Evolutionary conservation across 495 filamentous ascomycete genomes (phyloP).

Genomic region (Neurospora sp.): DNA sequence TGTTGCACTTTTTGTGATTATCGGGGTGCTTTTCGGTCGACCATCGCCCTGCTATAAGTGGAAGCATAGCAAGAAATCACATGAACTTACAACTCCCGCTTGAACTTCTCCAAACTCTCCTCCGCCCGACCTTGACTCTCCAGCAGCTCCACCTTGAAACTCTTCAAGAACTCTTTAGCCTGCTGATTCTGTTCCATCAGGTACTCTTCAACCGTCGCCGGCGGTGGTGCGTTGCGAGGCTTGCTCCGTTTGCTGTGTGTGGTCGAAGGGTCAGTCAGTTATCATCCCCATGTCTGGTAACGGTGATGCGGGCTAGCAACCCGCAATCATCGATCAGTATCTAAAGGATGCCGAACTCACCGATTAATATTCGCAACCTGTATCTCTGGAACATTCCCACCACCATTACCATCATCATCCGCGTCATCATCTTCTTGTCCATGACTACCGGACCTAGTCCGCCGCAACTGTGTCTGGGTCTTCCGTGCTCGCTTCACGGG

Average conservation of each 20-base stretch:
- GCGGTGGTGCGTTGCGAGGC: background rate
- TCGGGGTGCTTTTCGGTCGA: background rate
- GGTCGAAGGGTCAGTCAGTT: background rate
- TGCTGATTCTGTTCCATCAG: slow-evolving; percentile 16
- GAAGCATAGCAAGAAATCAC: background rate
- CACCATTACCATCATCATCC: slow-evolving; percentile 2
- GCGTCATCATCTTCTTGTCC: background rate
- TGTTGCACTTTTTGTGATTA: background rate
- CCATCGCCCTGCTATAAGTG: background rate
- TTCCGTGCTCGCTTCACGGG: slow-evolving; percentile 8
- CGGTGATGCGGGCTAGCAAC: background rate
- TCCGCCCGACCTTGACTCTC: slow-evolving; percentile 13
- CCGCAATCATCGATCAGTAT: background rate
- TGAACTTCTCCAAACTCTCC: slow-evolving; percentile 6
- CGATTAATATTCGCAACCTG: background rate
- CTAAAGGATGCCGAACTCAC: background rate
- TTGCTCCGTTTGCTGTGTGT: background rate
- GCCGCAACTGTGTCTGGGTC: background rate
- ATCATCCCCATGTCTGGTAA: background rate
- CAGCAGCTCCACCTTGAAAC: slow-evolving; percentile 15
- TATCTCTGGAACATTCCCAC: background rate
- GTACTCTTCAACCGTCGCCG: slow-evolving; percentile 15
- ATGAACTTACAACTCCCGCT: slow-evolving; percentile 10
- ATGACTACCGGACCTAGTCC: background rate
- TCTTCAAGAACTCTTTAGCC: slow-evolving; percentile 24